Conservation (phyloP, 441 rosid genomes). For the Manihot esculenta region DNA sequence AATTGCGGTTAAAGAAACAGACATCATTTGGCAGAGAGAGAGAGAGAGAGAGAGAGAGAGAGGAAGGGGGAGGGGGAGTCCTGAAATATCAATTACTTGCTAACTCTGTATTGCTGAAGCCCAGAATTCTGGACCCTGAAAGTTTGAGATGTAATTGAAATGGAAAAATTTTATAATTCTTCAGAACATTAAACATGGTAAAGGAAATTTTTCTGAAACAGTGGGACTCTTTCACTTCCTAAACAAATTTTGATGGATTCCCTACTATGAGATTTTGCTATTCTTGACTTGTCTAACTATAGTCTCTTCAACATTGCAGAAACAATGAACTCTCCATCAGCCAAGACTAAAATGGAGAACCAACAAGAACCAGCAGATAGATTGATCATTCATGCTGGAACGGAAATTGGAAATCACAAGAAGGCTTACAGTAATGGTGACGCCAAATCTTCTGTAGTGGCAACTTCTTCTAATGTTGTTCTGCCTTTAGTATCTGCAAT, state of each 20-base stretch:
- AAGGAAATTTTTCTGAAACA: not conserved
- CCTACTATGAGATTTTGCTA: not conserved
- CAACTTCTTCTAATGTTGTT: conserved; percentile 10
- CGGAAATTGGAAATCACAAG: conserved; percentile 9
- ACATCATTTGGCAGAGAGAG: not conserved
- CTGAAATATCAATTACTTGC: not conserved
- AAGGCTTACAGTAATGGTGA: conserved; percentile 19
- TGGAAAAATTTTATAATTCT: not conserved
- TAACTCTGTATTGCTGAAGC: not conserved
- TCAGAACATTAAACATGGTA: not conserved
- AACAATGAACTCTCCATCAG: conserved; percentile 26
- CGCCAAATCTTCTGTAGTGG: conserved; percentile 20
- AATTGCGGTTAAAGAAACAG: not conserved
- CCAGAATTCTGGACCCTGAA: not conserved
- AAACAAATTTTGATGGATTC: no score
- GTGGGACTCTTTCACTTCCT: not conserved
- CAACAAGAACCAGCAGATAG: conserved; percentile 22
- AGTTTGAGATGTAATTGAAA: not conserved
- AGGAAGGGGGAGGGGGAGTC: not conserved
- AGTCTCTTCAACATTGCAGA: conserved; percentile 33
- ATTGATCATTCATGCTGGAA: conserved; percentile 23
- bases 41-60: no score
- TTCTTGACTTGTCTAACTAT: not conserved
- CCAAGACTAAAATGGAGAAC: conserved; percentile 22
- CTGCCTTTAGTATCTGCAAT: conserved; percentile 15